Evolutionary conservation across 495 filamentous ascomycete species (phyloP), one percentile per base, ranked within the genome.

Genomic region (Stereocaulon alpinum): DNA sequence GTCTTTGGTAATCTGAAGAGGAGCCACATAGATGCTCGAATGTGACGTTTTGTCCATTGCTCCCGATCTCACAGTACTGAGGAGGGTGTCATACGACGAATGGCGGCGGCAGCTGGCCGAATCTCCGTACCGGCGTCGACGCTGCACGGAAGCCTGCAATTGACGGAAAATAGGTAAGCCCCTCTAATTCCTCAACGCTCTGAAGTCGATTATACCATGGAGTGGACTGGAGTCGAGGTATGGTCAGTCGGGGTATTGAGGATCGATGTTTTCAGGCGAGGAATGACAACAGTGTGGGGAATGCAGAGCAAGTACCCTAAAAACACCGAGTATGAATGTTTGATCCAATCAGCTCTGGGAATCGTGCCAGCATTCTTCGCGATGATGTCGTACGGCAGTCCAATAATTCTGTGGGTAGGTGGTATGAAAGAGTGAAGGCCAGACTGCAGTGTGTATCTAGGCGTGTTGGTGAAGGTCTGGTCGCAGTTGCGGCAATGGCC

Each of bases 21-120:
- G 88, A 63, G 87, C 85, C 65, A 92, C 85, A 69, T 85, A 80
- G 43, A 82, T 71, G 75, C 80, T 85, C 55, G 78, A 72, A 71
- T 80, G 79, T 70, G 71, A 67, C 42, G 70, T 67, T 56, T 76
- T 69, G 60, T 77, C 73, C 61, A 72, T 78, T 20, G 14, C 59
- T 59, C 29, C 50, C 41, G 54, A 18, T 22, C 40, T 59, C 37
- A 51, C 15, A n/a, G 37, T 20, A 30, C 30, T 22, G 40, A 42
- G 37, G 20, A 59, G 56, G 11, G 32, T 40, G 22, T 18, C 45
- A 32, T 52, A 34, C 18, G 34, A 40, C 37, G 37, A 40, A 32
- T 30, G 18, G 27, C 47, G 18, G 27, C 47, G 56, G 40, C 22
- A 58, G 45, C 9, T 49, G 15, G 45, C 49, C 49, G 29, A n/a